phyloP scores from a whole-genome alignment of 495 filamentous ascomycete species.

The Bacidia gigantensis region DNA sequence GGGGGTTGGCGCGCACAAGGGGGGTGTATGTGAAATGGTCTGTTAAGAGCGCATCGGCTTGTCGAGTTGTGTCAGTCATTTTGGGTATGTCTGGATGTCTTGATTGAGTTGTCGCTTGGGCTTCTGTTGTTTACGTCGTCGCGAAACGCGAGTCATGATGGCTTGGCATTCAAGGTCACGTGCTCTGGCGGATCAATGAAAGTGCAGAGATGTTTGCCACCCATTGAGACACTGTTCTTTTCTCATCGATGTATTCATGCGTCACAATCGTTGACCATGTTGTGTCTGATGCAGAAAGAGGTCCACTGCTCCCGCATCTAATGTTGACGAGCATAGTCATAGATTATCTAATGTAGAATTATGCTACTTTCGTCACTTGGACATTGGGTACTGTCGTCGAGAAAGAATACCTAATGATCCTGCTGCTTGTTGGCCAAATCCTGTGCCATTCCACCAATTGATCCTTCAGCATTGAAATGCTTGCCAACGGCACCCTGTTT shows the following conservation, averaged over 20 bases:
- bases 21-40: constrained; percentile 95
- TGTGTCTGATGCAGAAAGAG: no score
- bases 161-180: background rate
- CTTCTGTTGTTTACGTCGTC: background rate
- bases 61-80: constrained; percentile 8
- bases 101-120: background rate
- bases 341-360: no score
- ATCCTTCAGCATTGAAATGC: constrained; percentile 25
- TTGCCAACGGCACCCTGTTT: constrained; percentile 24
- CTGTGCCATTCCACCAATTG: constrained; percentile 31
- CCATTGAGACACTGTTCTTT: no score
- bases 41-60: constrained; percentile 49
- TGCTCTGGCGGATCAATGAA: background rate
- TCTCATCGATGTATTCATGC: no score
- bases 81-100: background rate
- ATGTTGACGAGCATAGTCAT: no score
- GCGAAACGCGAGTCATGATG: background rate
- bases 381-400: background rate
- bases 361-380: background rate
- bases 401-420: background rate
- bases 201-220: no score
- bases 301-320: no score
- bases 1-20: constrained; percentile 55
- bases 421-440: constrained; percentile 28
- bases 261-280: no score